Conservation (phyloP, 2,329 filamentous ascomycete species). For the Parastagonospora avenae region DNA sequence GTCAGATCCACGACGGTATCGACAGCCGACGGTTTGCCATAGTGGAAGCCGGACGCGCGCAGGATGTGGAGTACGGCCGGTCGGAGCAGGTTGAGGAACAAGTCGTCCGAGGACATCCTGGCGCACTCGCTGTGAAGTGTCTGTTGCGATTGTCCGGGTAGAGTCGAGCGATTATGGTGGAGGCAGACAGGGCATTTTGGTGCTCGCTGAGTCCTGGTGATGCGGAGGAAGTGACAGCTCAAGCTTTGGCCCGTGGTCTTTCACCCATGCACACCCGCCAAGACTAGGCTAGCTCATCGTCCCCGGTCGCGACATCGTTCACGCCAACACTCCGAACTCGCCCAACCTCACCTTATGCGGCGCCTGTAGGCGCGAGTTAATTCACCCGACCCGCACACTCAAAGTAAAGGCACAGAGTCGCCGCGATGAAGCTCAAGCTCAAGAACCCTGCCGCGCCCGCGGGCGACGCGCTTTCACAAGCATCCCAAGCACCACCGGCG, state of each 20-base stretch:
- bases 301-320: constrained; percentile 10
- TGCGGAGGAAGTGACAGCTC: constrained; percentile 1
- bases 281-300: constrained; percentile 9
- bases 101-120: constrained; percentile 48
- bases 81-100: constrained; percentile 80
- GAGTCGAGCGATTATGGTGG: constrained; percentile 19
- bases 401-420: neutral
- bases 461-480: constrained; percentile 27
- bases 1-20: constrained; percentile 89
- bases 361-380: neutral
- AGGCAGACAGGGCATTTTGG: constrained; percentile 31
- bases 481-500: constrained; percentile 17
- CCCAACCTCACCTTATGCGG: neutral
- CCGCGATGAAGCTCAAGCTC: constrained; percentile 42
- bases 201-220: neutral
- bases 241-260: constrained; percentile 3
- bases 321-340: neutral
- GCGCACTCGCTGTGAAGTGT: constrained; percentile 7
- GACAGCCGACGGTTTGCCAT: constrained; percentile 78
- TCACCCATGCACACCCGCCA: constrained; percentile 20
- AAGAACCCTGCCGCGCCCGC: constrained; percentile 28
- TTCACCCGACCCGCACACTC: neutral
- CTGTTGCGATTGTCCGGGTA: constrained; percentile 21
- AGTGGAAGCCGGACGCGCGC: constrained; percentile 87
- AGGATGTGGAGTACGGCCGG: constrained; percentile 89